A percentile compares a stretch with the other conserved stretches of the same genome.
These are phyloP conservation scores for Hemerocallis citrina DNA, from an alignment of 106 monocot species.

Conservation along the genomic window DNA sequence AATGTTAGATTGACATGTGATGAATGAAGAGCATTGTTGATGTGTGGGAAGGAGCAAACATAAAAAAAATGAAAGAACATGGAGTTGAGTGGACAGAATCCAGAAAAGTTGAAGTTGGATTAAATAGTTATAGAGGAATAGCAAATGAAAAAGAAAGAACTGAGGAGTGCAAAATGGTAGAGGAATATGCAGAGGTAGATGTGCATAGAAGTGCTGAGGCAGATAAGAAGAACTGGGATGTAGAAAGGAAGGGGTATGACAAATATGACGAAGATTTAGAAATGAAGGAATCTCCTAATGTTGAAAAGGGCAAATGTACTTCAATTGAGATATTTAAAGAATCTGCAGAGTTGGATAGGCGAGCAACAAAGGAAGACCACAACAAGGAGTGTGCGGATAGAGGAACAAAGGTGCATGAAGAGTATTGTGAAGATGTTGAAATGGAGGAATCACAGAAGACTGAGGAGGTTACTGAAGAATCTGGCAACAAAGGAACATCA, in stretches of 20 bases:
- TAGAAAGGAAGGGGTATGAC: constrained; percentile 3
- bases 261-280: constrained; percentile 4
- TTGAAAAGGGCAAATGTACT: neutral
- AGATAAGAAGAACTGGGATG: constrained; percentile 4
- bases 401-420: neutral
- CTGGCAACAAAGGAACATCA: constrained; percentile 16
- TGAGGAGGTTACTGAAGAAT: constrained; percentile 41
- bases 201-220: neutral
- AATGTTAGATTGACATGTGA: too few relatives aligned
- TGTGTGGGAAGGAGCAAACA: neutral
- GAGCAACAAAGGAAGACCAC: neutral
- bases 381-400: neutral
- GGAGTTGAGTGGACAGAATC: neutral
- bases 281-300: neutral
- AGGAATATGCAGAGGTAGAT: neutral
- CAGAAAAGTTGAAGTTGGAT: constrained; percentile 1
- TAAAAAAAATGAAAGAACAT: neutral
- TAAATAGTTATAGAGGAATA: neutral
- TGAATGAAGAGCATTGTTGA: neutral
- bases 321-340: neutral
- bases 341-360: neutral
- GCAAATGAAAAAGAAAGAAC: neutral
- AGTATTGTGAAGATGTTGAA: constrained; percentile 5
- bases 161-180: constrained; percentile 3
- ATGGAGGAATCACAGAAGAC: constrained; percentile 10